phyloP scores from a whole-genome alignment of 306 rosid genomes.

The Astragalus glycyphyllos region DNA sequence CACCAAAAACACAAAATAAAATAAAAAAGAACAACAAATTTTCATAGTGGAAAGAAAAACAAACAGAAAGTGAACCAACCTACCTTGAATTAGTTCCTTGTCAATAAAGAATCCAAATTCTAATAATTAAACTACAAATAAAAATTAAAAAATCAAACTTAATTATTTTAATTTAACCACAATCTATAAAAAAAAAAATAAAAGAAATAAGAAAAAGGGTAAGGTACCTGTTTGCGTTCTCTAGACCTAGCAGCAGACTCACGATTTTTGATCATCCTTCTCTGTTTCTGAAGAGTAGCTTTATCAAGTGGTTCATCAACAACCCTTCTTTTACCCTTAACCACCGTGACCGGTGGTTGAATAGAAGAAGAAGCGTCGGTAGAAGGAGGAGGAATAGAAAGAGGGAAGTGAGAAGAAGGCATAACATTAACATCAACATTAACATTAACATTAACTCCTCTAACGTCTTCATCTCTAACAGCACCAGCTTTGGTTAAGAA shows the following conservation, averaged over 20 bases:
- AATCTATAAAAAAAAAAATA: no score
- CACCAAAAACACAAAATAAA: neutral
- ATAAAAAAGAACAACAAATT: neutral
- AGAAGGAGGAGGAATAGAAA: conserved; percentile 21
- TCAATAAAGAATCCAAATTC: no score
- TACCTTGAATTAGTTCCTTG: no score
- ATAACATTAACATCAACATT: no score
- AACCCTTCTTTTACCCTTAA: conserved; percentile 67
- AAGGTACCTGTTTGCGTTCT: conserved; percentile 85
- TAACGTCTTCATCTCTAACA: conserved; percentile 62
- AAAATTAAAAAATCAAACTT: neutral
- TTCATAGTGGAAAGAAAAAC: no score
- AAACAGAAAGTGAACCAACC: no score
- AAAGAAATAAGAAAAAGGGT: no score
- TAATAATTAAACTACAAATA: neutral
- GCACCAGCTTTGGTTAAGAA: conserved; percentile 64
- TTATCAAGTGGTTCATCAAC: conserved; percentile 69
- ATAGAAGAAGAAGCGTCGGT: conserved; percentile 9
- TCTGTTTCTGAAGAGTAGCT: conserved; percentile 83
- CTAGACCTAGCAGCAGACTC: conserved; percentile 97
- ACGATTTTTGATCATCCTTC: conserved; percentile 86
- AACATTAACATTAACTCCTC: conserved; percentile 8
- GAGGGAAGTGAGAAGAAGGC: neutral
- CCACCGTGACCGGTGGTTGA: neutral
- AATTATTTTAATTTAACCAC: neutral